Evolutionary conservation across 1,284 basidiomycete species (phyloP).

Genomic region (Cutaneotrichosporon sp.): DNA sequence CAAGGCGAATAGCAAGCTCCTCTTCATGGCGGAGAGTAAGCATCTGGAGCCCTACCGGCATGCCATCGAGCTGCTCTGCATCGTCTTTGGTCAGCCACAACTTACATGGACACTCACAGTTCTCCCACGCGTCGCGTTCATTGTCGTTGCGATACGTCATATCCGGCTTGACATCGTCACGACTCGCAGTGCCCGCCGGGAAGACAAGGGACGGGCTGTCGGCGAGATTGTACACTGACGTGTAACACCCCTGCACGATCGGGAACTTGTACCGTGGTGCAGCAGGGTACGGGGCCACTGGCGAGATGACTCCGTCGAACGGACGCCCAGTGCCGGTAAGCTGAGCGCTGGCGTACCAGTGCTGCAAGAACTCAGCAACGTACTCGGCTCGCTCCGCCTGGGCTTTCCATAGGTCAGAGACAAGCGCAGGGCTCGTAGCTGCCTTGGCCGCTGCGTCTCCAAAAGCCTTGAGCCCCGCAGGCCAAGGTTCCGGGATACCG

Average conservation of each 20-base stretch:
- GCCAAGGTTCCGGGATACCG: constrained; percentile 18
- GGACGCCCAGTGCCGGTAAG: constrained; percentile 10
- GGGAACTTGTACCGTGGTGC: constrained; percentile 10
- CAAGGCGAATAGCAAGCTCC: constrained; percentile 9
- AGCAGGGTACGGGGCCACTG: constrained; percentile 8
- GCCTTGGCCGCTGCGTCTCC: neutral
- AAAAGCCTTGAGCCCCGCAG: constrained; percentile 1
- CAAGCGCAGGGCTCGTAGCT: constrained; percentile 5
- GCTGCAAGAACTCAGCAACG: constrained; percentile 7
- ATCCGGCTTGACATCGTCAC: constrained; percentile 24
- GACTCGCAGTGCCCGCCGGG: constrained; percentile 57
- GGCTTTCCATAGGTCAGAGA: constrained; percentile 14
- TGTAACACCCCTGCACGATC: constrained; percentile 10
- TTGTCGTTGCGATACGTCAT: constrained; percentile 32
- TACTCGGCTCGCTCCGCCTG: constrained; percentile 12
- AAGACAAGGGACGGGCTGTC: constrained; percentile 61
- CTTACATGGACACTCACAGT: constrained; percentile 9
- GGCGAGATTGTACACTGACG: constrained; percentile 22
- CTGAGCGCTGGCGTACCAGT: constrained; percentile 6
- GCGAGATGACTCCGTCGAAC: constrained; percentile 17
- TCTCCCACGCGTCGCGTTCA: constrained; percentile 53
- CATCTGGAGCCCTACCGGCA: constrained; percentile 61
- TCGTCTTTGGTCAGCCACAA: constrained; percentile 50
- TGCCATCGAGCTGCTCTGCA: constrained; percentile 54
- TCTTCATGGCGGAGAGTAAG: constrained; percentile 55